Evolutionary conservation across 352 stramenopile genomes (phyloP).

Genomic region (Pythium grandisporangium): DNA sequence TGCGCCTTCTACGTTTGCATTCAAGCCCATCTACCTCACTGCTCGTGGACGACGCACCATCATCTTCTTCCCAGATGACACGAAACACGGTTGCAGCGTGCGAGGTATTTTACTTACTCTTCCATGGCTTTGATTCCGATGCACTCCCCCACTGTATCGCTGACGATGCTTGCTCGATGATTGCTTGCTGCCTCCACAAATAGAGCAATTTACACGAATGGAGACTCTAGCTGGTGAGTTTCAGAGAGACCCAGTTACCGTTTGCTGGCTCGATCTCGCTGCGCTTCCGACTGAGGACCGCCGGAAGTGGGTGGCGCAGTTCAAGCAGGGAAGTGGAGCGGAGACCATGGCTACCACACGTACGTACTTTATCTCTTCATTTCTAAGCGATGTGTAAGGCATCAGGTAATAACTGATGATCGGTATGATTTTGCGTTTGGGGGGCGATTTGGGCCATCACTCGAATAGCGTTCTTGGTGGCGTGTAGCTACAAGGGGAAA

Average conservation of each 20-base stretch:
- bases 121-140: background rate
- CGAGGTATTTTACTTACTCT: slow-evolving; percentile 33
- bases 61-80: slow-evolving; percentile 52
- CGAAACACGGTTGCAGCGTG: slow-evolving; percentile 31
- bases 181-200: background rate
- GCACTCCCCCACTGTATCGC: background rate
- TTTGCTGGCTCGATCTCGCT: slow-evolving; percentile 65
- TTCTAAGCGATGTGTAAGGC: background rate
- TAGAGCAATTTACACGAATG: slow-evolving; percentile 62
- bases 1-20: slow-evolving; percentile 52
- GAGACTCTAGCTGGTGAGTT: slow-evolving; percentile 64
- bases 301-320: slow-evolving; percentile 36
- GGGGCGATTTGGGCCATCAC: no score
- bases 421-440: background rate
- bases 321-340: slow-evolving; percentile 6
- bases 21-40: slow-evolving; percentile 58
- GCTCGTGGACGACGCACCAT: slow-evolving; percentile 44
- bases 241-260: slow-evolving; percentile 60
- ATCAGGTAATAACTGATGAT: background rate
- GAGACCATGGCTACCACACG: no score
- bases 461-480: slow-evolving; percentile 57
- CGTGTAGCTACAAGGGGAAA: slow-evolving; percentile 45
- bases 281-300: slow-evolving; percentile 16
- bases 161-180: background rate
- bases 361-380: background rate